Base-by-base conservation (phyloP, 148 eudicot genomes). In the Vaccinium corymbosum region DNA sequence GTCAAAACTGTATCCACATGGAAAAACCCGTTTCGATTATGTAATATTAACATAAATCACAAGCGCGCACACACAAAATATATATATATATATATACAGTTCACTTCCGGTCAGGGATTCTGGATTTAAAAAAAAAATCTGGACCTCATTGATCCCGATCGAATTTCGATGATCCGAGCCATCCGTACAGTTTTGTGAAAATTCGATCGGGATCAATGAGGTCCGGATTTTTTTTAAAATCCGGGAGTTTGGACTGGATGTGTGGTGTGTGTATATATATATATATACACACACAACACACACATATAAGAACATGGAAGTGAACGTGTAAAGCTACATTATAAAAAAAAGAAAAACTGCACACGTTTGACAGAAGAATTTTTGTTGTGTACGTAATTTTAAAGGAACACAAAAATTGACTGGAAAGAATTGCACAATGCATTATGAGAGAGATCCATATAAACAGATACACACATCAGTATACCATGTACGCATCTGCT, bases 1-100 rank as follows among this genome's bases (percentile, higher is more conserved):
- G 90, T 95, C 98, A 57, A 95, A 94, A 90, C 98, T 95, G 98
- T 76, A 86, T 87, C 84, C 88, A 78, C 55, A 53, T 56, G 76
- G 76, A 74, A 50, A 80, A 57, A 61, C 71, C 71, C 42, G 42
- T 42, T 16, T 29, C 15, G 38, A 11, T 62, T 46, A 17, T 15
- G 10, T 0, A 42, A 4, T 5, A 38, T 42, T 15, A 80, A 10
- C 72, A 76, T 20, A 3, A 48, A 32, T n/a, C 4, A 10, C 2
- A 76, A 1, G 1, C 35, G 35, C 35, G 35, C 35, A 1, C 35
- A 1, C 35, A 48, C 19, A 48, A 16, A 1, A 7, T n/a, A 29
- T 0, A 29, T 29, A 29, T 29, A 32, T 32, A 32, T 0, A 76
- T 13, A 4, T 9, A 8, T 27, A 27, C 27, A 0, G 27, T 27